A percentile compares a stretch with the other conserved stretches of the same genome.
phyloP scores from a whole-genome alignment of 345 rosid genomes.

The Ceriops decandra region DNA sequence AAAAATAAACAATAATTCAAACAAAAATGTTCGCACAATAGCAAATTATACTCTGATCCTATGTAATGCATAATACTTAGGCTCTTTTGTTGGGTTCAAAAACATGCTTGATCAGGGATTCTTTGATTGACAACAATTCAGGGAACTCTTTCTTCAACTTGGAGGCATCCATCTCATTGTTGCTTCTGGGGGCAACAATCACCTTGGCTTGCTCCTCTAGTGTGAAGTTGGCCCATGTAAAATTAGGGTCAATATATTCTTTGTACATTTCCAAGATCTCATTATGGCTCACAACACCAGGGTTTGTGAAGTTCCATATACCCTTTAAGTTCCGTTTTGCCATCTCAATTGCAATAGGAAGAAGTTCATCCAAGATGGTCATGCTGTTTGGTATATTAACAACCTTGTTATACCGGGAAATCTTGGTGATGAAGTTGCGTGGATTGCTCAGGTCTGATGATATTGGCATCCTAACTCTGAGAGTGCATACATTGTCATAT shows the following conservation, averaged over 20 bases:
- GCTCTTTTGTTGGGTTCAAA: constrained; percentile 73
- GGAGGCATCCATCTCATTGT: constrained; percentile 72
- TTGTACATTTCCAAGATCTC: constrained; percentile 75
- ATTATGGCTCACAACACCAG: constrained; percentile 73
- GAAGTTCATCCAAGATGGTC: constrained; percentile 70
- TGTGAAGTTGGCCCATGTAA: constrained; percentile 60
- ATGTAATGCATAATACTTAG: constrained; percentile 11
- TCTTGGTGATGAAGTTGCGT: constrained; percentile 70
- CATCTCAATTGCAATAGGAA: constrained; percentile 76
- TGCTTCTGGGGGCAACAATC: constrained; percentile 70
- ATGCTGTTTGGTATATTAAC: constrained; percentile 81
- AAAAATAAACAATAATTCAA: not conserved
- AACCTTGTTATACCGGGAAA: constrained; percentile 63
- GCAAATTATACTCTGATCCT: no score
- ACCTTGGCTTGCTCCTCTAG: constrained; percentile 69
- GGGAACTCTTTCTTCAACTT: constrained; percentile 74
- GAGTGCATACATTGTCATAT: constrained; percentile 66
- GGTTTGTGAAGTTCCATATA: constrained; percentile 81
- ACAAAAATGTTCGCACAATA: not conserved
- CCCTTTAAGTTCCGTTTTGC: constrained; percentile 68
- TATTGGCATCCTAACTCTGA: constrained; percentile 71
- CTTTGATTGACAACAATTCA: constrained; percentile 56
- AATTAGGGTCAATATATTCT: constrained; percentile 55
- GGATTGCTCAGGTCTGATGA: constrained; percentile 74
- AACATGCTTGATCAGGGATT: constrained; percentile 61